Evolutionary conservation across 768 basidiomycete genomes (phyloP).

Genomic region (Boletus coccyginus): DNA sequence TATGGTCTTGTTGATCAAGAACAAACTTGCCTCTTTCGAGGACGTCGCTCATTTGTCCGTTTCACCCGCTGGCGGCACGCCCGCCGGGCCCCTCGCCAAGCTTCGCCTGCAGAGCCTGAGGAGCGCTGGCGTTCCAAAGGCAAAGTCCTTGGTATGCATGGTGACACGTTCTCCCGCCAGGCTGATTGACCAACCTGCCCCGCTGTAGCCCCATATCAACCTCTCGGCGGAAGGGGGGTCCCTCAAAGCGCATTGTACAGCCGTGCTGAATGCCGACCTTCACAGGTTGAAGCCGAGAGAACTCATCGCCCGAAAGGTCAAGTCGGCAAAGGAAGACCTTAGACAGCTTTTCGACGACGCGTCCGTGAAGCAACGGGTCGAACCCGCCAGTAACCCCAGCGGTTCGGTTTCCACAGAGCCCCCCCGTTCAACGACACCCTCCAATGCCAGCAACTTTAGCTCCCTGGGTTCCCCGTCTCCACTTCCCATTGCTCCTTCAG

Average conservation of each 20-base stretch:
- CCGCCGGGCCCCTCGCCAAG: background rate
- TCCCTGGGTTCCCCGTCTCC: background rate
- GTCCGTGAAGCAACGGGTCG: background rate
- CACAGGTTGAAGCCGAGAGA: background rate
- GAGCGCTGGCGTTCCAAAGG: constrained; percentile 9
- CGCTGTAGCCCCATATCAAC: constrained; percentile 6
- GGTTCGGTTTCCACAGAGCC: background rate
- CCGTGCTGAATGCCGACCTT: constrained; percentile 2
- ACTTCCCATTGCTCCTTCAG: background rate
- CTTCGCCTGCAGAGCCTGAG: background rate
- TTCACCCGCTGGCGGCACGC: constrained; percentile 2
- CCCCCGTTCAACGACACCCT: background rate
- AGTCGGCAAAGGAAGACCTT: constrained; percentile 9
- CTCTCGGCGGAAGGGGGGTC: background rate
- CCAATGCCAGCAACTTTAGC: background rate
- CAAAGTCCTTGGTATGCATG: constrained; percentile 5
- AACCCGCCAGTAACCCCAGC: background rate
- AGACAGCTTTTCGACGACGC: background rate
- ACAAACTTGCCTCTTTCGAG: constrained; percentile 11
- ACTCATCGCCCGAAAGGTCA: constrained; percentile 7
- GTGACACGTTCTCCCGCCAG: background rate
- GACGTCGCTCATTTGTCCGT: constrained; percentile 7
- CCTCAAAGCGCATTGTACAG: constrained; percentile 1
- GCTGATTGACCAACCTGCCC: background rate
- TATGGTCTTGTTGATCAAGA: constrained; percentile 21